Conservation (phyloP, 805 yeast genomes). For the Saturnispora hagleri region DNA sequence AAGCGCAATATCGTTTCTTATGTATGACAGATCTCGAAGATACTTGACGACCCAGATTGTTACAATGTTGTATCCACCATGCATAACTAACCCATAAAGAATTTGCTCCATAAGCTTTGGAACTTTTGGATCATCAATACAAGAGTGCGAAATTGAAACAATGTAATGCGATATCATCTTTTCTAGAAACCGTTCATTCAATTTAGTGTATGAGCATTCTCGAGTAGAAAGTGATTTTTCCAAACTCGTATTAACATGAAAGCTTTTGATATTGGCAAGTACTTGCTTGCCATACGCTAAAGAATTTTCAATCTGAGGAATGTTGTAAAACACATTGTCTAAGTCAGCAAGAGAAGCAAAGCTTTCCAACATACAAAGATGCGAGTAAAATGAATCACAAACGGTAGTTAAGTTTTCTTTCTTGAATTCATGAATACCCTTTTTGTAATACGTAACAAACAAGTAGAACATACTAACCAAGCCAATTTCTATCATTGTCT, state of each 20-base stretch:
- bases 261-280: neutral
- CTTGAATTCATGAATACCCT: neutral
- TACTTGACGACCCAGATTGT: constrained; percentile 11
- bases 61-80: constrained; percentile 13
- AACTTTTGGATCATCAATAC: constrained; percentile 12
- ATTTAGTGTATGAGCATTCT: neutral
- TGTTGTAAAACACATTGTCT: constrained; percentile 1
- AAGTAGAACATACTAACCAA: neutral
- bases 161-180: constrained; percentile 7
- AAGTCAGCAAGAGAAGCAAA: neutral
- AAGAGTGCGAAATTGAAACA: constrained; percentile 1
- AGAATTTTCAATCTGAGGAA: neutral
- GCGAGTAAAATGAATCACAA: neutral
- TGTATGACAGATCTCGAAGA: constrained; percentile 7
- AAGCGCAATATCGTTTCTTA: constrained; percentile 8
- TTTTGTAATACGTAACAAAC: neutral
- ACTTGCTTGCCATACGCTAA: constrained; percentile 2
- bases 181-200: constrained; percentile 2
- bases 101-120: constrained; percentile 7
- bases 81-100: constrained; percentile 11
- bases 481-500: neutral
- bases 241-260: neutral
- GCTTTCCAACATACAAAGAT: neutral
- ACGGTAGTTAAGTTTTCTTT: neutral
- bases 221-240: neutral